Evolutionary conservation across 768 basidiomycete species (phyloP).

Genomic region (Candolleomyces eurysporus): DNA sequence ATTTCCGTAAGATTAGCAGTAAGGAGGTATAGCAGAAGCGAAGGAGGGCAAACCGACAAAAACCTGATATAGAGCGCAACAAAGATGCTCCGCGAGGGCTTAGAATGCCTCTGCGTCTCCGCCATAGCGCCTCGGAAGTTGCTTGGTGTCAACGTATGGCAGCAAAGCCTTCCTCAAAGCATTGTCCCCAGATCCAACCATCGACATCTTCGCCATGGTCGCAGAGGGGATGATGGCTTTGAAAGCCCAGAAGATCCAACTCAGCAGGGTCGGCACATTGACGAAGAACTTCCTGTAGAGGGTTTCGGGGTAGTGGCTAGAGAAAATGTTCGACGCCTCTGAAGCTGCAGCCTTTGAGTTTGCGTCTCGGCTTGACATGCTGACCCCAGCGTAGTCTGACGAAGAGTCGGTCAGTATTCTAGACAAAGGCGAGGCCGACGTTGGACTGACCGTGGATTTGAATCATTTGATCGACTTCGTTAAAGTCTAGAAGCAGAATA

Average conservation of each 20-base stretch:
- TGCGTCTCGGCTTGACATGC: conserved; percentile 61
- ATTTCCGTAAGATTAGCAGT: no score
- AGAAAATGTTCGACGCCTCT: conserved; percentile 73
- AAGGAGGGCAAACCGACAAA: no score
- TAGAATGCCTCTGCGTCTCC: conserved; percentile 59
- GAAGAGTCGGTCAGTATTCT: not conserved
- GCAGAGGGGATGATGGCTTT: conserved; percentile 68
- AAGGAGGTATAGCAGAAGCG: no score
- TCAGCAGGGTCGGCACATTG: conserved; percentile 72
- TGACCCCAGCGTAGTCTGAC: conserved; percentile 75
- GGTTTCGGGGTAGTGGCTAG: conserved; percentile 76
- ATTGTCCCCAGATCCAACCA: conserved; percentile 65
- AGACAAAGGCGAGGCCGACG: not conserved
- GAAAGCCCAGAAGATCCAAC: conserved; percentile 86
- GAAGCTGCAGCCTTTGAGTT: conserved; percentile 77
- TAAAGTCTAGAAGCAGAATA: conserved; percentile 65
- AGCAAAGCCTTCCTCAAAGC: conserved; percentile 59
- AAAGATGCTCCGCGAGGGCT: not conserved
- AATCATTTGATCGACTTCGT: conserved; percentile 66
- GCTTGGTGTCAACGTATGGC: conserved; percentile 49
- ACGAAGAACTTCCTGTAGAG: conserved; percentile 81
- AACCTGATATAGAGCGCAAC: no score
- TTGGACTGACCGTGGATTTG: conserved; percentile 62
- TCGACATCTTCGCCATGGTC: conserved; percentile 79
- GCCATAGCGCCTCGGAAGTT: conserved; percentile 72